Base-by-base conservation (phyloP, 257 asterid genomes). In the Linaria vulgaris region DNA sequence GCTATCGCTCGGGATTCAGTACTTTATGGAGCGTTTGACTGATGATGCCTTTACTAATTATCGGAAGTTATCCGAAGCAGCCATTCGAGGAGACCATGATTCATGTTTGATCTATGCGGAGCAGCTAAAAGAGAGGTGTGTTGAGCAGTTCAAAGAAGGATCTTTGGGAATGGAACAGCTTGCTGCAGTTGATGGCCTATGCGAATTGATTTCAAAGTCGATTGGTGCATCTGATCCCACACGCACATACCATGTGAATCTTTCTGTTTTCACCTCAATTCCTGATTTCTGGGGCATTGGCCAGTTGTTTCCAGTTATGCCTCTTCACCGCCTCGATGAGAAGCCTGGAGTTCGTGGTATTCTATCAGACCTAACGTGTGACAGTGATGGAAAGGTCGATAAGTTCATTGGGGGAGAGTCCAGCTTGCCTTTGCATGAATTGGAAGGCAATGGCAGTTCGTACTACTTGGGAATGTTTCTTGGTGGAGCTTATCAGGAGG, bases 401-500 rank as follows among this genome's bases (percentile, higher is more conserved):
- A 90, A 82, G 78, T 94, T 94, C 86, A 88, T 94, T 1, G 97
- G 99, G 0, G 99, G 97, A 0, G 95, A 87, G 25, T 82, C 97
- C 6, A 87, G 95, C 85, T 76, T 94, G 75, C 96, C 87, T 0
- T 81, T 94, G 51, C 99, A 90, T 59, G 88, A 82, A 17, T 44
- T 94, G 65, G 82, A 68, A n/a, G 79, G 80, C 11, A 63, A 50
- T 13, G 82, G 66, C 1, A 68, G 76, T 20, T 27, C 78, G 0
- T 87, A 94, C 72, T 94, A 82, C 70, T 63, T 94, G 25, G 99
- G 99, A n/a, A 94, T 90, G 96, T 90, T 94, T 65, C 70, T 87
- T 52, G 99, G 99, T 1, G 99, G 99, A 69, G 99, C 99, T 57
- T 94, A 94, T 34, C 86, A 90, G 79, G 97, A 94, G 77, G 95